phyloP scores from a whole-genome alignment of 2,329 filamentous ascomycete genomes.

The Karstenula rhodostoma region DNA sequence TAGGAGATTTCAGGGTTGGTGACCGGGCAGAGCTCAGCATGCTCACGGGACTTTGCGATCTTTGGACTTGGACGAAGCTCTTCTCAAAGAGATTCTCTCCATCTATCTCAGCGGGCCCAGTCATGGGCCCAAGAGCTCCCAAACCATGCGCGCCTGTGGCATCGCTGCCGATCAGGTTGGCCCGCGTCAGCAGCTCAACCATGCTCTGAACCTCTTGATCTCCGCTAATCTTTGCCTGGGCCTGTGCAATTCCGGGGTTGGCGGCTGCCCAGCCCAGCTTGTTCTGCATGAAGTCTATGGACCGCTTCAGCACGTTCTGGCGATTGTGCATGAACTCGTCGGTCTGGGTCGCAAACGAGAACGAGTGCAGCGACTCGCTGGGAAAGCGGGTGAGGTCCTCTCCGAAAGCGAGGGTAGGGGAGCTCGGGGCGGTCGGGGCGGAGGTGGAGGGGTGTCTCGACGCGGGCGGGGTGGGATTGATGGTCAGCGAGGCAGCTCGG shows the following conservation, averaged over 20 bases:
- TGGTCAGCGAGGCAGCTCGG: constrained; percentile 75
- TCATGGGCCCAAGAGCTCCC: constrained; percentile 71
- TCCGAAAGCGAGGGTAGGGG: constrained; percentile 72
- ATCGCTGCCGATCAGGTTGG: constrained; percentile 77
- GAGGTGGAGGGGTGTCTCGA: constrained; percentile 58
- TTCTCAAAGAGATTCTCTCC: constrained; percentile 85
- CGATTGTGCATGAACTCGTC: constrained; percentile 91
- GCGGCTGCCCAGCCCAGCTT: constrained; percentile 82
- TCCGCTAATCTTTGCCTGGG: constrained; percentile 81
- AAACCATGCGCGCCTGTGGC: constrained; percentile 63
- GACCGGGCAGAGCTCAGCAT: constrained; percentile 37
- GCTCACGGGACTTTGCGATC: constrained; percentile 55
- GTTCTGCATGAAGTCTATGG: constrained; percentile 96
- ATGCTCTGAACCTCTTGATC: constrained; percentile 89
- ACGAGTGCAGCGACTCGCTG: constrained; percentile 94
- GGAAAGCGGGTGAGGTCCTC: constrained; percentile 94
- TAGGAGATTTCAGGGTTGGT: constrained; percentile 26
- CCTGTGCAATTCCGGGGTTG: constrained; percentile 79
- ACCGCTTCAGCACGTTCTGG: constrained; percentile 91
- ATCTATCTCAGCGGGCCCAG: constrained; percentile 77
- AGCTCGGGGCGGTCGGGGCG: constrained; percentile 69
- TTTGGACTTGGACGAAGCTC: constrained; percentile 70
- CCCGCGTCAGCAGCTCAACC: constrained; percentile 85
- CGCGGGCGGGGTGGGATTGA: constrained; percentile 69
- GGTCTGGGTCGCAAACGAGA: constrained; percentile 95